Percentiles rank a stretch among this genome's conserved stretches.
Conservation (phyloP, 1,284 basidiomycete genomes). For the Waitea zeae region DNA sequence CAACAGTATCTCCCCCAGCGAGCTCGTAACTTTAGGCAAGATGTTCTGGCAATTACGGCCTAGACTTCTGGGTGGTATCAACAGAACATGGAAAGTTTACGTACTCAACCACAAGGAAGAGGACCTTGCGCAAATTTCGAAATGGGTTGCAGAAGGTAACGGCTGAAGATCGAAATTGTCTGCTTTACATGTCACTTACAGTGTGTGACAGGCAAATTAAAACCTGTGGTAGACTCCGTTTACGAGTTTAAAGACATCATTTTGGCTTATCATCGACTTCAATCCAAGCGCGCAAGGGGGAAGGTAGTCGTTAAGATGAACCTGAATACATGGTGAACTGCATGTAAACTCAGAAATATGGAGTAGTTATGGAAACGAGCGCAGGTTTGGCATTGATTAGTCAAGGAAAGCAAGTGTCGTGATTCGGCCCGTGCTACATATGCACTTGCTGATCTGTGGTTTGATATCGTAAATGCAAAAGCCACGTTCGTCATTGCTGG, state of each 20-base stretch:
- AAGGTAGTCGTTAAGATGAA: slow-evolving; percentile 39
- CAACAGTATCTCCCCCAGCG: slow-evolving; percentile 18
- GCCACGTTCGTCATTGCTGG: too few species aligned
- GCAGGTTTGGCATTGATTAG: too few species aligned
- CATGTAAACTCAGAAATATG: too few species aligned
- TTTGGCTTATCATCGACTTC: slow-evolving; percentile 42
- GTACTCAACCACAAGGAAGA: slow-evolving; percentile 14
- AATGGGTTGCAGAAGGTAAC: slow-evolving; percentile 27
- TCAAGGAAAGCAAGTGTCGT: too few species aligned
- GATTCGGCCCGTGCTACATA: too few species aligned
- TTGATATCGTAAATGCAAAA: too few species aligned
- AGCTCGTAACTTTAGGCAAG: slow-evolving; percentile 20
- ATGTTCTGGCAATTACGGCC: slow-evolving; percentile 19
- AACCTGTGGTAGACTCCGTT: slow-evolving; percentile 43
- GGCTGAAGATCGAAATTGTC: too few species aligned
- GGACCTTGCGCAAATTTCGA: slow-evolving; percentile 18
- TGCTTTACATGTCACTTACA: not conserved
- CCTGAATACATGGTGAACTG: not conserved
- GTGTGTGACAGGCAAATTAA: slow-evolving; percentile 25
- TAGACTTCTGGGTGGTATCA: slow-evolving; percentile 23
- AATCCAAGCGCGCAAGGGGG: slow-evolving; percentile 36
- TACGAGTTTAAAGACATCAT: slow-evolving; percentile 35
- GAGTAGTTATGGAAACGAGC: too few species aligned
- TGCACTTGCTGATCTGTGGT: too few species aligned
- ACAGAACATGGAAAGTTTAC: slow-evolving; percentile 16